phyloP scores from a whole-genome alignment of 2,329 filamentous ascomycete genomes.

The Cladosporium austrohemisphaericum region DNA sequence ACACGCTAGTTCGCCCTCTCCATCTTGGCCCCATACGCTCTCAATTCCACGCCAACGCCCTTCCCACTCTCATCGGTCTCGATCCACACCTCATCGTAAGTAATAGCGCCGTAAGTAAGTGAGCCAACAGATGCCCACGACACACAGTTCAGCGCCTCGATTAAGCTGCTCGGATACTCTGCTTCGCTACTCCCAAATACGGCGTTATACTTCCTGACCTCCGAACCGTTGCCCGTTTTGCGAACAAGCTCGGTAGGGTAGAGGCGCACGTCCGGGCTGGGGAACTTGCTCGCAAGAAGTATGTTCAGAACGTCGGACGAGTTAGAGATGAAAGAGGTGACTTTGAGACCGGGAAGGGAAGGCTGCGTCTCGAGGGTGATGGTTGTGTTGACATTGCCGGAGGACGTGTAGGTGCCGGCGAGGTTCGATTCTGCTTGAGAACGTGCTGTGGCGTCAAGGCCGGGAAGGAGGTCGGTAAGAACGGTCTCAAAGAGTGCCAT shows the following conservation, averaged over 20 bases:
- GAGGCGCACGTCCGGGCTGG: slow-evolving; percentile 21
- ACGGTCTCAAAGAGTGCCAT: slow-evolving; percentile 22
- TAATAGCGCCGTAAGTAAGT: slow-evolving; percentile 19
- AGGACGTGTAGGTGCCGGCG: slow-evolving; percentile 27
- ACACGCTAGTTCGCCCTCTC: background rate
- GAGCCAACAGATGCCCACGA: slow-evolving; percentile 21
- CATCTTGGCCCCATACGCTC: slow-evolving; percentile 9
- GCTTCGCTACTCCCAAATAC: slow-evolving; percentile 16
- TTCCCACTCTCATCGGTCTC: slow-evolving; percentile 20
- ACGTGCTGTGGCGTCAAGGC: slow-evolving; percentile 28
- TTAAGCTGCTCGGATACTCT: slow-evolving; percentile 3
- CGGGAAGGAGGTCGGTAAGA: slow-evolving; percentile 23
- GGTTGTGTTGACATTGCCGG: slow-evolving; percentile 24
- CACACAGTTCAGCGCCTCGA: slow-evolving; percentile 17
- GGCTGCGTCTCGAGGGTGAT: slow-evolving; percentile 26
- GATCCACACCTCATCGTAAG: slow-evolving; percentile 24
- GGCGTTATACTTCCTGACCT: slow-evolving; percentile 12
- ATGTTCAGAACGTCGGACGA: slow-evolving; percentile 31
- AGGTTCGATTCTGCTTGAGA: slow-evolving; percentile 27
- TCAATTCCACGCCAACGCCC: slow-evolving; percentile 15
- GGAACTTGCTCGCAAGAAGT: slow-evolving; percentile 4
- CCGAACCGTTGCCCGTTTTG: slow-evolving; percentile 11
- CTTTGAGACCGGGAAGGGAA: slow-evolving; percentile 27
- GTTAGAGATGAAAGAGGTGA: slow-evolving; percentile 32
- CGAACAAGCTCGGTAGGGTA: slow-evolving; percentile 26